A percentile compares a stretch with the other conserved stretches of the same genome.
These are phyloP conservation scores for Sporothrix brasiliensis DNA, from an alignment of 2,329 filamentous ascomycete genomes.

Conservation along the genomic window DNA sequence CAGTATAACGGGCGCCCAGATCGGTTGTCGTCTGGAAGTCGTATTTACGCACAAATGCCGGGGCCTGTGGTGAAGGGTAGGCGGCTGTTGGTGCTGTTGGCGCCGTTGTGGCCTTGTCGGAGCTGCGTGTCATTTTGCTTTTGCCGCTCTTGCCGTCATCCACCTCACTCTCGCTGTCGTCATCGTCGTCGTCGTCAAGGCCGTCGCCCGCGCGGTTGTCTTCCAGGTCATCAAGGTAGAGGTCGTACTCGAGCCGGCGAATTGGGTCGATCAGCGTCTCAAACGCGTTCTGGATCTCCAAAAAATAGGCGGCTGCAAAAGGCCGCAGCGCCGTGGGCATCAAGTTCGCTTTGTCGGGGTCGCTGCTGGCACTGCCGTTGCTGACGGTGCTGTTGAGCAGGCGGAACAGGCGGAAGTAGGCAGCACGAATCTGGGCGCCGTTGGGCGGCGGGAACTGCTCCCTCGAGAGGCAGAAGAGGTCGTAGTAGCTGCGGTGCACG, in stretches of 20 bases:
- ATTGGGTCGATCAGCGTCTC: constrained; percentile 53
- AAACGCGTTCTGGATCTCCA: constrained; percentile 49
- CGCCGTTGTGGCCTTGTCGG: not conserved
- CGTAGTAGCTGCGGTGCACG: constrained; percentile 47
- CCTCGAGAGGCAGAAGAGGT: constrained; percentile 50
- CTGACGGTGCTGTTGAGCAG: constrained; percentile 49
- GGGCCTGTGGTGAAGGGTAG: constrained; percentile 9
- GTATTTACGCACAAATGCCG: constrained; percentile 35
- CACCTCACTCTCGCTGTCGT: constrained; percentile 29
- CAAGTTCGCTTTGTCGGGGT: constrained; percentile 22
- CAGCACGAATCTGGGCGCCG: constrained; percentile 47
- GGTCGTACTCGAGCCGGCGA: constrained; percentile 49
- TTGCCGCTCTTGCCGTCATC: constrained; percentile 38
- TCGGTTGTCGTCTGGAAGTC: constrained; percentile 44
- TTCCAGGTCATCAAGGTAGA: constrained; percentile 36
- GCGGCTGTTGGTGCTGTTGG: not conserved
- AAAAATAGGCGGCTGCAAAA: constrained; percentile 48
- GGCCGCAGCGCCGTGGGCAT: constrained; percentile 47
- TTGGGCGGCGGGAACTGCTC: constrained; percentile 39
- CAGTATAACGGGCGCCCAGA: constrained; percentile 46
- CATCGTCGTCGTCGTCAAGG: constrained; percentile 34
- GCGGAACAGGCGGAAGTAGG: constrained; percentile 51
- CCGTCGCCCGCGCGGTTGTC: constrained; percentile 37
- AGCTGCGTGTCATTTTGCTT: not conserved
- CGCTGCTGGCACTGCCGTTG: constrained; percentile 21